Percentiles rank a stretch among this genome's conserved stretches.
These are phyloP conservation scores for Roridomyces roridus DNA, from an alignment of 768 basidiomycete species.

Conservation along the genomic window DNA sequence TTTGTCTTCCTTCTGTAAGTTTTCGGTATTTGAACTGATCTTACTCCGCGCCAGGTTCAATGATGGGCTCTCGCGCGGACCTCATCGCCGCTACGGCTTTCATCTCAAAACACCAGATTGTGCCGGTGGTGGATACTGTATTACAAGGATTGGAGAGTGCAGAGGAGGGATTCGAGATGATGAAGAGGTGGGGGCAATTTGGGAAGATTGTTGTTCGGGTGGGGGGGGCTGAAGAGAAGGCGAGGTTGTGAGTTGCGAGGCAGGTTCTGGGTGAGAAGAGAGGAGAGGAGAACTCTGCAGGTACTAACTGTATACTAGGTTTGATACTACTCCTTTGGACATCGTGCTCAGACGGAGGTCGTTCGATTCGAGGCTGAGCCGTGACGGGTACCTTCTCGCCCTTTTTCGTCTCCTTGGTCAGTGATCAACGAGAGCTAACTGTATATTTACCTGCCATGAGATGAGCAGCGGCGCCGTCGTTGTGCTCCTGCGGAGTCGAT, in stretches of 20 bases:
- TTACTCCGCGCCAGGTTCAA: conserved; percentile 62
- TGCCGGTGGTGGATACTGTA: conserved; percentile 73
- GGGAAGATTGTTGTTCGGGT: conserved; percentile 77
- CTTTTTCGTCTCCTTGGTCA: too few species aligned
- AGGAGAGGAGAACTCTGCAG: too few species aligned
- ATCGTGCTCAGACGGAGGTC: too few species aligned
- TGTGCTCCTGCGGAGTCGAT: too few species aligned
- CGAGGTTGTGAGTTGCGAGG: conserved; percentile 19
- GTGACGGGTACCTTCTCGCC: too few species aligned
- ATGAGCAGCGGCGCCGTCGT: too few species aligned
- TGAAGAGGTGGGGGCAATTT: conserved; percentile 71
- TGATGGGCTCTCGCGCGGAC: conserved; percentile 84
- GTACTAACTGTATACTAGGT: too few species aligned
- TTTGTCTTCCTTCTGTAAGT: neutral
- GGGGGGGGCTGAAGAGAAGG: conserved; percentile 23
- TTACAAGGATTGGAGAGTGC: conserved; percentile 68
- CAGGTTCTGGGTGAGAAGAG: too few species aligned
- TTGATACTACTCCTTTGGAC: too few species aligned
- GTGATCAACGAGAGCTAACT: too few species aligned
- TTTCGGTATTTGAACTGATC: neutral
- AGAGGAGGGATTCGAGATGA: conserved; percentile 73
- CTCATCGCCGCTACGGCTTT: conserved; percentile 76
- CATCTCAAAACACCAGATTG: conserved; percentile 66
- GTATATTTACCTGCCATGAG: too few species aligned
- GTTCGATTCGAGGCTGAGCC: too few species aligned